Percentiles rank a stretch among this genome's conserved stretches.
Conservation (phyloP, 176 grass and related monocot species). For the Zea luxurians region DNA sequence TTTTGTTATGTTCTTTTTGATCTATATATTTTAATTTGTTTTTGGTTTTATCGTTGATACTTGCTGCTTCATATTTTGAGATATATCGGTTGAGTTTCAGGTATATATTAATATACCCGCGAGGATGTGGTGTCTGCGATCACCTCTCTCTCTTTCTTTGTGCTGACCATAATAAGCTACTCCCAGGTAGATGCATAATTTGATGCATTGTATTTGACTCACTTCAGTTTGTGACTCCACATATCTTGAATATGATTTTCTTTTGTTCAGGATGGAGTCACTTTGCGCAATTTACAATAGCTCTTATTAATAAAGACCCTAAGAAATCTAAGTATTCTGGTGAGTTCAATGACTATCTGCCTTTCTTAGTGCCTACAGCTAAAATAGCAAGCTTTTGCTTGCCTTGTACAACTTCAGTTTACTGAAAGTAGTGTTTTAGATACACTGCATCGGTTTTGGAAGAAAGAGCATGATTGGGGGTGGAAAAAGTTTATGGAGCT, state of each 20-base stretch:
- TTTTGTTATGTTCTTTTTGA: not conserved
- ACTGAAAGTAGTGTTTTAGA: slow-evolving; percentile 66
- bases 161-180: slow-evolving; percentile 92
- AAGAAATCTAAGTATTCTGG: slow-evolving; percentile 99
- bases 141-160: slow-evolving; percentile 98
- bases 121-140: slow-evolving; percentile 95
- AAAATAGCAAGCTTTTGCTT: slow-evolving; percentile 5
- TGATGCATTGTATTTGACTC: slow-evolving; percentile 22
- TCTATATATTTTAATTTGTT: not conserved
- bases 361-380: slow-evolving; percentile 25
- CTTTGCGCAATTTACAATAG: slow-evolving; percentile 97
- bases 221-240: slow-evolving; percentile 16
- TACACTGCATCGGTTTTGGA: slow-evolving; percentile 98
- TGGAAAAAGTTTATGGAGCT: slow-evolving; percentile 99
- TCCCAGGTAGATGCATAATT: slow-evolving; percentile 65
- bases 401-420: slow-evolving; percentile 34
- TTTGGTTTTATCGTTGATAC: not conserved
- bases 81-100: slow-evolving; percentile 58
- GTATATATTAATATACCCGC: slow-evolving; percentile 98
- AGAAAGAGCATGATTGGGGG: slow-evolving; percentile 99
- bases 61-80: slow-evolving; percentile 21
- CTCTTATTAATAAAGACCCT: slow-evolving; percentile 96
- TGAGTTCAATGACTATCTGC: slow-evolving; percentile 48
- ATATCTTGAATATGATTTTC: slow-evolving; percentile 36
- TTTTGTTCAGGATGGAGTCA: slow-evolving; percentile 87